Base-by-base conservation (phyloP, 2,329 filamentous ascomycete genomes). In the Myriosclerotinia duriaeana region DNA sequence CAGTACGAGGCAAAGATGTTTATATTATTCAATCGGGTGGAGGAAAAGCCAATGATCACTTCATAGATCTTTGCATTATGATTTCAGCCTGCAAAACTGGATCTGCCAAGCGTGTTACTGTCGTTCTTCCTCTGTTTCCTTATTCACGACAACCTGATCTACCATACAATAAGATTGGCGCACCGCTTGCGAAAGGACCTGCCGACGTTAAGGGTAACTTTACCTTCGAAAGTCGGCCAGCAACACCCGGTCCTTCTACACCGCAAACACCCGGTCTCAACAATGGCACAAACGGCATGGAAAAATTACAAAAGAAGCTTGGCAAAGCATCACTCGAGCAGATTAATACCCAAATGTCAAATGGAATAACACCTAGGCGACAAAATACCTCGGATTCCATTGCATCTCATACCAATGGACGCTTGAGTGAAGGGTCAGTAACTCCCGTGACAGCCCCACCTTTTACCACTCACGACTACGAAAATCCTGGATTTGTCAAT, bases 41-140 rank as follows among this genome's bases (percentile, higher is more conserved):
- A 73, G 93, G 92, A 70, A 91, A 90, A 74, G 92, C 97, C 80
- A 99, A 99, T 78, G 95, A 99, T 80, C 89, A 96, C 80, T 87
- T 99, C 71, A 90, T 99, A 82, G 95, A 99, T 77, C 88, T 98
- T 60, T 91, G 96, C 78, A 97, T 98, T 80, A 97, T 95, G 81
- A 94, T 98, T 74, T 96, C 92, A n/a, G 95, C 95, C 69, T 98
- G 95, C 87, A 96, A 97, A 80, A 88, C 91, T 15, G 93, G 93
- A 73, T 97, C 93, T 52, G 95, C 95, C 40, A 92, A 91, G 78
- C 86, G 92, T 74, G 93, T 99, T 74, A 98, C 94, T 53, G 95
- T 92, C 64, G 93, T 99, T 56, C 87, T 97, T 58, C 95, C 95
- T 50, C 85, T 98, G 65, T 99, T 99, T 80, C 95, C 95, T 1